A percentile compares a stretch with the other conserved stretches of the same genome.
phyloP scores from a whole-genome alignment of 2,329 filamentous ascomycete genomes.

The Fusarium guadeloupense region DNA sequence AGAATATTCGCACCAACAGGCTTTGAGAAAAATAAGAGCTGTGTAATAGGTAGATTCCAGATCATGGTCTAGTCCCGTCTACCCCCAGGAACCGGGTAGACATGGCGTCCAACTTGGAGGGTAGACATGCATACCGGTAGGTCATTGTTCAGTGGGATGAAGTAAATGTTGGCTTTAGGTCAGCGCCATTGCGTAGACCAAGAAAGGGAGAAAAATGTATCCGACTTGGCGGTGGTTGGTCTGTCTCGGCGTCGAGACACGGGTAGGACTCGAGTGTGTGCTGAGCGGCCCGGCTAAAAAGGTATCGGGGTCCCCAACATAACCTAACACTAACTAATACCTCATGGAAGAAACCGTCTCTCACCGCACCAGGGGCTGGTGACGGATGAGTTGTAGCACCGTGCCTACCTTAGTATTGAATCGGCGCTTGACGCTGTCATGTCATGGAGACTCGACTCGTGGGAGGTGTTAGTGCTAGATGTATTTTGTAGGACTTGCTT shows the following conservation, averaged over 20 bases:
- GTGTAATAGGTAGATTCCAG: neutral
- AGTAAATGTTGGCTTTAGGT: slow-evolving; percentile 10
- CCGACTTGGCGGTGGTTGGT: slow-evolving; percentile 27
- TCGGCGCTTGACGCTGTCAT: slow-evolving; percentile 10
- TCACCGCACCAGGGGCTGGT: slow-evolving; percentile 17
- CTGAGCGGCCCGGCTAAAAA: slow-evolving; percentile 24
- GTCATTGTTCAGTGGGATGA: neutral
- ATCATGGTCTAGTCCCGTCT: neutral
- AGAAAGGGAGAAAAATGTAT: slow-evolving; percentile 10
- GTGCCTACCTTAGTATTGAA: slow-evolving; percentile 6
- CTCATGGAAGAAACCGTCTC: neutral
- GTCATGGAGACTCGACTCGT: slow-evolving; percentile 6
- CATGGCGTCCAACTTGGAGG: slow-evolving; percentile 1
- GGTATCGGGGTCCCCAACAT: slow-evolving; percentile 4
- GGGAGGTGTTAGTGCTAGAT: slow-evolving; percentile 5
- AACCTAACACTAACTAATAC: no score
- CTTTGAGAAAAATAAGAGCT: no score
- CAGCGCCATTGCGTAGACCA: slow-evolving; percentile 7
- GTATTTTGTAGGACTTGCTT: slow-evolving; percentile 10
- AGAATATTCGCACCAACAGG: slow-evolving; percentile 1
- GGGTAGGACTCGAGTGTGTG: no score
- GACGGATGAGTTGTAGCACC: slow-evolving; percentile 32
- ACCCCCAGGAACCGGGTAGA: slow-evolving; percentile 14
- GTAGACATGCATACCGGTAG: neutral
- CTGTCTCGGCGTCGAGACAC: slow-evolving; percentile 7